A percentile compares a stretch with the other conserved stretches of the same genome.
phyloP scores from a whole-genome alignment of 176 grass and related monocot species.

The Secale cereale region DNA sequence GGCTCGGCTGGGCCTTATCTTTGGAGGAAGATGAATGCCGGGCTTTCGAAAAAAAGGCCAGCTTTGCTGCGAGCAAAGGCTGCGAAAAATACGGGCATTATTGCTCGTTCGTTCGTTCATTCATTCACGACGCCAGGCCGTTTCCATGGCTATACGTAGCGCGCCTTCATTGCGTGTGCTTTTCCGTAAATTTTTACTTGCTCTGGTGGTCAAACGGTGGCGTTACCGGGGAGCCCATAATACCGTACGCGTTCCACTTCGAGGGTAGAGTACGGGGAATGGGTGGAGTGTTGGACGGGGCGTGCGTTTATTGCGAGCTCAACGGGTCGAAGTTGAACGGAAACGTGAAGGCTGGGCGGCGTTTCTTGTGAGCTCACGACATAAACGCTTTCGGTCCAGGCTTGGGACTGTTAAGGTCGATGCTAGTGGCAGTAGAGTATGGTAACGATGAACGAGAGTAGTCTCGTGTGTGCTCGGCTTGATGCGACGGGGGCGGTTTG shows the following conservation, averaged over 20 bases:
- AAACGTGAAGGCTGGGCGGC: not conserved
- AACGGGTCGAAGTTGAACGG: not conserved
- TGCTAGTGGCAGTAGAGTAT: not conserved
- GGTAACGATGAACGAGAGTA: not conserved
- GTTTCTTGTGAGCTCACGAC: not conserved
- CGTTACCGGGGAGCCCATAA: too few relatives aligned
- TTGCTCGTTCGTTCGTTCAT: not conserved
- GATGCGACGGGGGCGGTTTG: slow-evolving; percentile 2
- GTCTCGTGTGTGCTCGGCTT: not conserved
- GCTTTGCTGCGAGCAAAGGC: slow-evolving; percentile 19
- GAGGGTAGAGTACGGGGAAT: not conserved
- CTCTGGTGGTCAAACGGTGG: too few relatives aligned
- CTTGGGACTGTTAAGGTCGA: not conserved
- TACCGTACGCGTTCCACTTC: not conserved
- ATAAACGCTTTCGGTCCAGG: not conserved
- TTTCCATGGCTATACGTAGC: not conserved
- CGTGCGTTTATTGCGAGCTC: not conserved
- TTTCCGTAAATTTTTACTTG: not conserved
- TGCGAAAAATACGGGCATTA: slow-evolving; percentile 14
- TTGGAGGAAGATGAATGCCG: not conserved
- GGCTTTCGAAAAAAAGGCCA: not conserved
- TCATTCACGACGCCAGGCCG: not conserved
- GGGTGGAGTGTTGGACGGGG: not conserved
- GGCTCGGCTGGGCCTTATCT: too few relatives aligned
- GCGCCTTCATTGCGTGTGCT: too few relatives aligned